phyloP scores from a whole-genome alignment of 2,329 filamentous ascomycete genomes.

The Lachnellula hyalina region DNA sequence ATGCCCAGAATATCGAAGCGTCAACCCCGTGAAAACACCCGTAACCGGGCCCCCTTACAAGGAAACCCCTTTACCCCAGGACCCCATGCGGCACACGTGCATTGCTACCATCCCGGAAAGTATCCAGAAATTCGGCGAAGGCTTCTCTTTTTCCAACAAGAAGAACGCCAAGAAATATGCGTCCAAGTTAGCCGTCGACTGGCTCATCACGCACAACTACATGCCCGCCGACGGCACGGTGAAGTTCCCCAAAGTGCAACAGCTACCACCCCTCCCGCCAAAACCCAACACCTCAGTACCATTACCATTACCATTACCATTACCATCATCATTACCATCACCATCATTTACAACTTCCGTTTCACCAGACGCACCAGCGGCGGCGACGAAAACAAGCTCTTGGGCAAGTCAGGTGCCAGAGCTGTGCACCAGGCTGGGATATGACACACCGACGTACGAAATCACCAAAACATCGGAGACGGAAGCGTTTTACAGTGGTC shows the following conservation, averaged over 20 bases:
- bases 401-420: constrained; percentile 17
- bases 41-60: constrained; percentile 5
- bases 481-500: constrained; percentile 19
- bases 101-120: constrained; percentile 21
- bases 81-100: constrained; percentile 18
- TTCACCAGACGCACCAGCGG: background rate
- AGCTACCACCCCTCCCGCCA: constrained; percentile 1
- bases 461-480: constrained; percentile 13
- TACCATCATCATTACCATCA: background rate
- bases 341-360: background rate
- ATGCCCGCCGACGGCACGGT: constrained; percentile 26
- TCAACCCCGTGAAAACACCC: constrained; percentile 5
- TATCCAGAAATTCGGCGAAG: constrained; percentile 17
- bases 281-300: background rate
- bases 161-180: constrained; percentile 30
- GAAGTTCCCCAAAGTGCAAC: constrained; percentile 19
- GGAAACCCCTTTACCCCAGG: constrained; percentile 4
- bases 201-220: constrained; percentile 25
- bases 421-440: constrained; percentile 23
- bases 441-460: constrained; percentile 22
- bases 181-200: constrained; percentile 30
- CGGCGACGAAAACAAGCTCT: constrained; percentile 2
- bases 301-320: background rate
- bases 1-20: constrained; percentile 24
- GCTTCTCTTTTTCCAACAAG: constrained; percentile 21